A percentile compares a stretch with the other conserved stretches of the same genome.
Conservation (phyloP, 192 early-diverging fungal genomes). For the Coemansia guatemalensis region DNA sequence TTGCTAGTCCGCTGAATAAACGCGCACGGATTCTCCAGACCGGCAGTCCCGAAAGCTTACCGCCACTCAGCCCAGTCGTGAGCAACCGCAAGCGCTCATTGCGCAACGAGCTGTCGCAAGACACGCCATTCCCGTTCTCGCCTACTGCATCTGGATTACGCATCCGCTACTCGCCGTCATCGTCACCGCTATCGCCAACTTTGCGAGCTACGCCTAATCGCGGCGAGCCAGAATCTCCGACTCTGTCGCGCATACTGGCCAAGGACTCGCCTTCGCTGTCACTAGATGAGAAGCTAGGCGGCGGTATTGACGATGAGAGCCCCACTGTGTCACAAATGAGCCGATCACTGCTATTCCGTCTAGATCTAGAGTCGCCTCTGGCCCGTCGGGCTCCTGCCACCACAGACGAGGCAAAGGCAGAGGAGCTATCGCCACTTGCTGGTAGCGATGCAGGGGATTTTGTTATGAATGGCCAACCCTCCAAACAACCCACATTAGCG, state of each 20-base stretch:
- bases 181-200: constrained; percentile 47
- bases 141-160: constrained; percentile 41
- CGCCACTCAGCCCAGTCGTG: constrained; percentile 54
- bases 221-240: constrained; percentile 52
- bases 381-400: constrained; percentile 7
- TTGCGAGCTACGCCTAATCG: constrained; percentile 33
- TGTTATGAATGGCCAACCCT: background rate
- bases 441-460: constrained; percentile 10
- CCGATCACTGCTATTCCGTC: constrained; percentile 46
- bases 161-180: constrained; percentile 46
- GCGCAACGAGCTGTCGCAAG: constrained; percentile 30
- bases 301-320: constrained; percentile 40
- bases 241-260: constrained; percentile 34
- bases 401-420: background rate
- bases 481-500: constrained; percentile 1
- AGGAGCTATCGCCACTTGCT: constrained; percentile 17
- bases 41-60: constrained; percentile 49
- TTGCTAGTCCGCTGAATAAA: constrained; percentile 45
- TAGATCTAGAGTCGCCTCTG: constrained; percentile 50
- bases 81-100: constrained; percentile 46
- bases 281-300: constrained; percentile 40
- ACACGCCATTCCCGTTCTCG: constrained; percentile 42
- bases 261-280: constrained; percentile 36
- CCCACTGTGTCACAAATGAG: constrained; percentile 50
- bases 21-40: constrained; percentile 46